A percentile compares a stretch with the other conserved stretches of the same genome.
phyloP scores from a whole-genome alignment of 2,329 filamentous ascomycete species.

The Pestalotiopsis sp. region DNA sequence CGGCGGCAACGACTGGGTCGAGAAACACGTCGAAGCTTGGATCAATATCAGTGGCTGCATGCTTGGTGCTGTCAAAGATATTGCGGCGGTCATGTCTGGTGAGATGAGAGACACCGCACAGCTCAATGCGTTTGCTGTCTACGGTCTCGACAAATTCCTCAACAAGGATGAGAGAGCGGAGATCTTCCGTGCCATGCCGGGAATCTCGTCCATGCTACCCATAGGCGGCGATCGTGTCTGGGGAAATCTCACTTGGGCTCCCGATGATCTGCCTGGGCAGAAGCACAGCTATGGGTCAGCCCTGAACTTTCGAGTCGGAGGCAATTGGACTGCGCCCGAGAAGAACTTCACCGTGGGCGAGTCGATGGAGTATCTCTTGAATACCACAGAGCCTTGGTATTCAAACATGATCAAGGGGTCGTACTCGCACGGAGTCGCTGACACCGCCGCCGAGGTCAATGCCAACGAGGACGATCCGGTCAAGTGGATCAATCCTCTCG shows the following conservation, averaged over 20 bases:
- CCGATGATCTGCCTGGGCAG: slow-evolving; percentile 79
- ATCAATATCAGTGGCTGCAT: slow-evolving; percentile 98
- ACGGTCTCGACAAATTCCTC: slow-evolving; percentile 94
- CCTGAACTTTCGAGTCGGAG: slow-evolving; percentile 75
- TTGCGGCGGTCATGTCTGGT: slow-evolving; percentile 88
- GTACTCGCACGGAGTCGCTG: slow-evolving; percentile 89
- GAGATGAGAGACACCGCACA: slow-evolving; percentile 99
- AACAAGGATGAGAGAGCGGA: slow-evolving; percentile 88
- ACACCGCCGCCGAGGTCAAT: slow-evolving; percentile 78
- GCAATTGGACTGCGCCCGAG: slow-evolving; percentile 64
- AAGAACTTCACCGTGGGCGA: slow-evolving; percentile 80
- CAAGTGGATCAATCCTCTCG: slow-evolving; percentile 96
- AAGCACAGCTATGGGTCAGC: slow-evolving; percentile 76
- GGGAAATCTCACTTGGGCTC: slow-evolving; percentile 86
- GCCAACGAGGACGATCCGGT: slow-evolving; percentile 72
- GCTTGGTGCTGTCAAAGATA: slow-evolving; percentile 89
- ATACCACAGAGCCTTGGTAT: slow-evolving; percentile 86
- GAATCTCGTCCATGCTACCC: slow-evolving; percentile 93
- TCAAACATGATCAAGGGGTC: slow-evolving; percentile 67
- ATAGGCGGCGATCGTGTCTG: slow-evolving; percentile 94
- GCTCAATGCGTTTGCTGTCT: slow-evolving; percentile 93
- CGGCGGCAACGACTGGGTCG: slow-evolving; percentile 87
- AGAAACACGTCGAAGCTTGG: slow-evolving; percentile 88
- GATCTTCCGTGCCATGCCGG: slow-evolving; percentile 95
- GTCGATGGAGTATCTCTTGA: slow-evolving; percentile 77